Percentiles rank a stretch among this genome's conserved stretches.
Evolutionary conservation across 352 stramenopile genomes (phyloP).

Genomic region (Pythium grandisporangium): DNA sequence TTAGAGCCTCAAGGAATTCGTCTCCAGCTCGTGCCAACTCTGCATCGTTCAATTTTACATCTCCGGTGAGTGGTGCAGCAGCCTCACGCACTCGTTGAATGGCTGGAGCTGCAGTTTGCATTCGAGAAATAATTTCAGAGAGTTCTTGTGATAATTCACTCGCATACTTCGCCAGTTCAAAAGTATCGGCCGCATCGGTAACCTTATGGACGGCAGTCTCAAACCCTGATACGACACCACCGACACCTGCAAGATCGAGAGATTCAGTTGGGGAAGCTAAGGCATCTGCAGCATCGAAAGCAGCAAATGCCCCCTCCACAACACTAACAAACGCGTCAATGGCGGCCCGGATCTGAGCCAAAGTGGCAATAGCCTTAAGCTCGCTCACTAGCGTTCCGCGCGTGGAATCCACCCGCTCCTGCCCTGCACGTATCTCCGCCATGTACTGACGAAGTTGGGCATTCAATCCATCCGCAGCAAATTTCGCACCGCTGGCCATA

Average conservation of each 20-base stretch:
- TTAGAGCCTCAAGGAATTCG: slow-evolving; percentile 3
- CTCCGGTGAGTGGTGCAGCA: neutral
- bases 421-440: neutral
- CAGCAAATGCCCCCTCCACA: slow-evolving; percentile 1
- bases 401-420: neutral
- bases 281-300: neutral
- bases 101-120: neutral
- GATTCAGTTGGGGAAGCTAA: neutral
- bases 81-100: slow-evolving; percentile 1
- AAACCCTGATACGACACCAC: neutral
- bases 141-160: neutral
- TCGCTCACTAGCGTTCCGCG: neutral
- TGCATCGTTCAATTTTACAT: slow-evolving; percentile 1
- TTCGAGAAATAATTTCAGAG: neutral
- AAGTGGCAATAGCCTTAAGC: neutral
- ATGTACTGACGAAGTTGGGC: neutral
- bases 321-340: slow-evolving; percentile 2
- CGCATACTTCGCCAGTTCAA: neutral
- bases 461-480: neutral
- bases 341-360: slow-evolving; percentile 1
- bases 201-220: neutral
- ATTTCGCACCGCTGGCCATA: neutral
- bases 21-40: neutral
- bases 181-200: neutral
- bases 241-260: neutral